Evolutionary conservation across 306 rosid species (phyloP).

Genomic region (Cyamopsis tetragonoloba): DNA sequence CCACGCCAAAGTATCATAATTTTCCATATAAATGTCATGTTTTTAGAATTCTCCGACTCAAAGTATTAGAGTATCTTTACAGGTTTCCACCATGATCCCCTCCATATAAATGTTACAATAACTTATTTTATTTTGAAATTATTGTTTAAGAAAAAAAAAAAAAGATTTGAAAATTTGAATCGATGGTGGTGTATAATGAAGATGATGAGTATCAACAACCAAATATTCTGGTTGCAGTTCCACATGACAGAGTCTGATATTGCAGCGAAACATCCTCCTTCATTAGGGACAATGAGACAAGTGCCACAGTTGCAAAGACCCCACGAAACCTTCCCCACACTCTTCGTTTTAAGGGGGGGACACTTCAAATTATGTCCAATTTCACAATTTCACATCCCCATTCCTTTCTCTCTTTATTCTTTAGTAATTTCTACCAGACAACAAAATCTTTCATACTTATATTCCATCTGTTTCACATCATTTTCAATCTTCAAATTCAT

Average conservation of each 20-base stretch:
- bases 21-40: too few species aligned
- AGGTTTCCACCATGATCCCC: too few species aligned
- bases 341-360: constrained; percentile 28
- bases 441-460: constrained; percentile 68
- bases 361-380: constrained; percentile 42
- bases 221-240: constrained; percentile 37
- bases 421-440: constrained; percentile 63
- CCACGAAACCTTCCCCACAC: constrained; percentile 33
- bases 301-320: constrained; percentile 26
- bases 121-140: too few species aligned
- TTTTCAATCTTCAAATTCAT: constrained; percentile 22
- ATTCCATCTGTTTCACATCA: constrained; percentile 48
- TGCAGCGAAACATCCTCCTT: constrained; percentile 9
- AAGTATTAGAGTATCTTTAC: too few species aligned
- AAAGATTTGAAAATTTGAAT: neutral
- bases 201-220: constrained; percentile 33
- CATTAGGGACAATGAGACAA: constrained; percentile 41
- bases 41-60: too few species aligned
- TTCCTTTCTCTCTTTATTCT: constrained; percentile 39
- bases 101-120: too few species aligned
- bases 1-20: too few species aligned
- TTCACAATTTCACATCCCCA: constrained; percentile 44
- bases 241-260: constrained; percentile 24
- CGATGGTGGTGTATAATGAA: too few species aligned
- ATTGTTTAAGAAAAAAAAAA: neutral